Percentiles rank a stretch among this genome's conserved stretches.
These are phyloP conservation scores for Phoma sp. DNA, from an alignment of 2,329 filamentous ascomycete species.

Conservation along the genomic window DNA sequence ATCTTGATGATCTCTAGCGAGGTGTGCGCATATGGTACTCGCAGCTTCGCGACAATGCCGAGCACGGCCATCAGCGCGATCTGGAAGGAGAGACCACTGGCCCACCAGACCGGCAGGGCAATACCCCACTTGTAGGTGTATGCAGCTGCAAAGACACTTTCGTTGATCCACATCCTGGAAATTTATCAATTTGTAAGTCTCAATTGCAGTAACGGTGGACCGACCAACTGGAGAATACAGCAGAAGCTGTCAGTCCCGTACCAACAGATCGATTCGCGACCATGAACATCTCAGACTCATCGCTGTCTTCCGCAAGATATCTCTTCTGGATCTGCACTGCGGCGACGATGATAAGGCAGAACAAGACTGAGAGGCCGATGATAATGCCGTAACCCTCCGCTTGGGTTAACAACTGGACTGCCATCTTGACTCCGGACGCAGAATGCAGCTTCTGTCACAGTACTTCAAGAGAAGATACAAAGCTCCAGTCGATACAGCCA, in stretches of 20 bases:
- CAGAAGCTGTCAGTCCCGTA: constrained; percentile 26
- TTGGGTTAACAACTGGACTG: constrained; percentile 18
- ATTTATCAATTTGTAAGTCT: neutral
- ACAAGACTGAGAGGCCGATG: constrained; percentile 17
- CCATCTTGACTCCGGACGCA: constrained; percentile 1
- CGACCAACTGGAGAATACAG: constrained; percentile 24
- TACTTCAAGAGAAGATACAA: neutral
- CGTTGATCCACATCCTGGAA: constrained; percentile 24
- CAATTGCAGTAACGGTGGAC: neutral
- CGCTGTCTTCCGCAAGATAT: constrained; percentile 22
- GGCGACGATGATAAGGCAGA: constrained; percentile 21
- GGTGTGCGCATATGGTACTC: constrained; percentile 29
- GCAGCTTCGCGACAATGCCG: constrained; percentile 31
- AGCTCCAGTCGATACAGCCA: neutral
- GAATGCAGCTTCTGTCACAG: neutral
- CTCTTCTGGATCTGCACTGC: constrained; percentile 23
- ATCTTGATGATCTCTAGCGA: constrained; percentile 76
- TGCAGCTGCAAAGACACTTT: constrained; percentile 22
- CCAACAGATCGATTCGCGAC: constrained; percentile 26
- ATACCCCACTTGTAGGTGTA: constrained; percentile 37
- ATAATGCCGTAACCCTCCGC: constrained; percentile 23
- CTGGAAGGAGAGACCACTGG: constrained; percentile 29
- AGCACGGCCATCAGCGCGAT: constrained; percentile 30
- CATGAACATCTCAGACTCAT: constrained; percentile 32
- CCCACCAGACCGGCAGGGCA: constrained; percentile 34